Base-by-base conservation (phyloP, 352 stramenopile species). In the Phytophthora kernoviae region DNA sequence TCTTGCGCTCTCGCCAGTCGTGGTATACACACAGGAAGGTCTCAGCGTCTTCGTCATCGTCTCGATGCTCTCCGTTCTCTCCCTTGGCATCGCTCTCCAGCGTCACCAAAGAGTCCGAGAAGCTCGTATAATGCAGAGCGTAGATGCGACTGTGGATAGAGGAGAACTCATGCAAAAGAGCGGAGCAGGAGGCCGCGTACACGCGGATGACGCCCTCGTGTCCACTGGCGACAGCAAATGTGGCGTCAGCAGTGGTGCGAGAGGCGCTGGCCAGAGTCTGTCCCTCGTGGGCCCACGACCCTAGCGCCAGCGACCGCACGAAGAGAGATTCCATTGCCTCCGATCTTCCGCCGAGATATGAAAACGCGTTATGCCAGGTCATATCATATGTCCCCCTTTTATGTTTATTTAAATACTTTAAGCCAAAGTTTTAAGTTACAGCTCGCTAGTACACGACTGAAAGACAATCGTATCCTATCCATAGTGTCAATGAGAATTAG, bases 1-100 rank as follows among this genome's bases (percentile, higher is more conserved):
- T 84, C 56, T 81, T 81, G 34, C 73, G 75, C 65, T 89, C 82
- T 26, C 86, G 82, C 86, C 86, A 95, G 67, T 95, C 86, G 65
- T 95, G 86, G 58, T 95, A 95, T 7, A 95, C 86, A 30, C 86
- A 95, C 22, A 95, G 59, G 47, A 91, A 95, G 4, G 79, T 93
- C 66, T 95, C 86, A 11, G 66, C 77, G 15, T 88, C 81, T 12
- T 77, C 70, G 22, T 70, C 57, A 5, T 73, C 54, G n/a, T 59
- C 40, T 0, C n/a, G n/a, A n/a, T n/a, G n/a, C n/a, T 68, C 26
- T 1, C 42, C 36, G 2, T 30, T 6, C 24, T 46, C 56, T 9
- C 36, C 41, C 33, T 55, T 47, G 5, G 21, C 47, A 27, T 88
- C 71, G 57, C 84, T 93, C 65, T 95, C 84, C 34, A 95, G 76